These are phyloP conservation scores for Adiantum capillusveneris DNA, from an alignment of 75 land plant species.

Conservation along the genomic window DNA sequence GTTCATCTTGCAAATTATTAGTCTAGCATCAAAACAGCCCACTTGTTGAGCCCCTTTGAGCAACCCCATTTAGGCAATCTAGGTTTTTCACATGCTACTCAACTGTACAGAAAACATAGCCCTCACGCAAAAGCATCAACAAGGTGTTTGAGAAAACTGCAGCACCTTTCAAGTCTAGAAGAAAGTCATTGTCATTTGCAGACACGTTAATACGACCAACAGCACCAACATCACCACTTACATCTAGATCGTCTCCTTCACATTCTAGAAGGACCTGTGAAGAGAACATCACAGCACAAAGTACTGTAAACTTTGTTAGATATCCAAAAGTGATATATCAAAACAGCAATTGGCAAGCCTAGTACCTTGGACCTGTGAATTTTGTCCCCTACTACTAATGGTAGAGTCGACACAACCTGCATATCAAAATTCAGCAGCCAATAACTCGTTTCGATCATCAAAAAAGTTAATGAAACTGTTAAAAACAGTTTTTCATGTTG, in stretches of 20 bases:
- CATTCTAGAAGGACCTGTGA: conserved; percentile 91
- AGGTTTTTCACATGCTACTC: too few species aligned
- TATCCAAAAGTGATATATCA: background rate
- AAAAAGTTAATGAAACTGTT: background rate
- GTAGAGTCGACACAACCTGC: conserved; percentile 55
- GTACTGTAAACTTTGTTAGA: background rate
- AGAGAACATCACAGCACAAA: background rate
- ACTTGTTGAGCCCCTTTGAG: too few species aligned
- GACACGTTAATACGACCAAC: conserved; percentile 81
- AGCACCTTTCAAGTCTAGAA: conserved; percentile 80
- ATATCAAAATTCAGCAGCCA: too few species aligned
- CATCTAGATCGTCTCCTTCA: conserved; percentile 88
- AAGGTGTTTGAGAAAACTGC: too few species aligned
- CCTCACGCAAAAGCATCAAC: too few species aligned
- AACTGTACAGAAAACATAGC: too few species aligned
- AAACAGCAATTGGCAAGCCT: background rate
- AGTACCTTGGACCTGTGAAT: conserved; percentile 59
- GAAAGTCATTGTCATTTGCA: conserved; percentile 35
- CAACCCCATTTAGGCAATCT: too few species aligned
- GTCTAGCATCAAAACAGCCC: too few species aligned
- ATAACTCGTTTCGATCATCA: too few species aligned
- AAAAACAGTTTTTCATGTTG: too few species aligned
- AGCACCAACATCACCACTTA: conserved; percentile 98
- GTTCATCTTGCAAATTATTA: too few species aligned
- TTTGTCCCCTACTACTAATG: conserved; percentile 58